Percentiles rank a stretch among this genome's conserved stretches.
These are phyloP conservation scores for Acacia confusa DNA, from an alignment of 306 rosid genomes.

Conservation along the genomic window DNA sequence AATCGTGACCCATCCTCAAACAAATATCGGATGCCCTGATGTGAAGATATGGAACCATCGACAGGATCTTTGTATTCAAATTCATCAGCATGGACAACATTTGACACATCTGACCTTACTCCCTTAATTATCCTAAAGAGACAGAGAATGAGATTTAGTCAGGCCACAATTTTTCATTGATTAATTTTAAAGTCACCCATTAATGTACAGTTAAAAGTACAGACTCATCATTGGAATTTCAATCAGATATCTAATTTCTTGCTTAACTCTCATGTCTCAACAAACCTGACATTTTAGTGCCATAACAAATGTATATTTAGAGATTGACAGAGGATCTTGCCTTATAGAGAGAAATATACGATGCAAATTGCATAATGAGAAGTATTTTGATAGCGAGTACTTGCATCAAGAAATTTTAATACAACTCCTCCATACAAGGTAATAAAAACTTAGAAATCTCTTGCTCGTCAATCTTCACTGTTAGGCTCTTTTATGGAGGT, in stretches of 20 bases:
- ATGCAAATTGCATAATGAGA: background rate
- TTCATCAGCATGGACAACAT: slow-evolving; percentile 77
- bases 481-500: background rate
- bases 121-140: slow-evolving; percentile 67
- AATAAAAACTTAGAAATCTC: background rate
- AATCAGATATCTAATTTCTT: slow-evolving; percentile 1
- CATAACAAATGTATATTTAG: background rate
- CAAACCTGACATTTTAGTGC: background rate
- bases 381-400: background rate
- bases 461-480: background rate
- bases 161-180: background rate
- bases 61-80: slow-evolving; percentile 96
- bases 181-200: background rate
- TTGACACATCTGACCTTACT: slow-evolving; percentile 68
- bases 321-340: background rate
- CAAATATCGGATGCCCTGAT: slow-evolving; percentile 95
- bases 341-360: background rate
- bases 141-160: slow-evolving; percentile 27
- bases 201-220: background rate
- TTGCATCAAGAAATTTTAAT: background rate
- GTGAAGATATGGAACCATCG: slow-evolving; percentile 88
- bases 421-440: background rate
- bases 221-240: slow-evolving; percentile 14
- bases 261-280: slow-evolving; percentile 1
- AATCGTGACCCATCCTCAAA: slow-evolving; percentile 98